Conservation (phyloP, 2,329 filamentous ascomycete genomes). For the Colletotrichum sp. region DNA sequence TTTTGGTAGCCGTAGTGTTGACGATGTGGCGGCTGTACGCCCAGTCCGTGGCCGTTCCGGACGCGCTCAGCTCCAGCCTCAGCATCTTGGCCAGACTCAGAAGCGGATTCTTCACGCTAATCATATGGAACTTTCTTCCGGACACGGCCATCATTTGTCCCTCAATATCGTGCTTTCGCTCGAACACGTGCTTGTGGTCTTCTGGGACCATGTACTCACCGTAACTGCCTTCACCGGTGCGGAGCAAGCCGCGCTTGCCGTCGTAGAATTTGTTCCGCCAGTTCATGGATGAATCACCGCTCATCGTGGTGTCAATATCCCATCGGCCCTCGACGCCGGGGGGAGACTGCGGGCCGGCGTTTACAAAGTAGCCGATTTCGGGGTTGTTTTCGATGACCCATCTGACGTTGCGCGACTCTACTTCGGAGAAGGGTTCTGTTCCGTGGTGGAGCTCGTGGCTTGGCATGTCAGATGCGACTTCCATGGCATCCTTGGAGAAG, state of each 20-base stretch:
- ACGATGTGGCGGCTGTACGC: constrained; percentile 47
- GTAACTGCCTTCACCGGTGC: constrained; percentile 31
- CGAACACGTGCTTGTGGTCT: constrained; percentile 29
- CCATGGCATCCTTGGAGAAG: constrained; percentile 41
- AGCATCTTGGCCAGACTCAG: too few relatives aligned
- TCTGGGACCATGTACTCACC: constrained; percentile 45
- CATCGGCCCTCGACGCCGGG: constrained; percentile 60
- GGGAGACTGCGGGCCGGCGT: constrained; percentile 56
- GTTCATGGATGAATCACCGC: constrained; percentile 47
- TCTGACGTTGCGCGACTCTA: constrained; percentile 59
- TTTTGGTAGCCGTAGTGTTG: constrained; percentile 30
- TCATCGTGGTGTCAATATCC: constrained; percentile 60
- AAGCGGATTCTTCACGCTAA: too few relatives aligned
- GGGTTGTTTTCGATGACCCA: constrained; percentile 54
- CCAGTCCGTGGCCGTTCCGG: constrained; percentile 51
- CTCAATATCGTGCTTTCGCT: constrained; percentile 30
- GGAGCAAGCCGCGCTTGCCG: constrained; percentile 46
- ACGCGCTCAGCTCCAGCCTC: constrained; percentile 9
- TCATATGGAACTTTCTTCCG: constrained; percentile 30
- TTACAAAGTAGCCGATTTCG: constrained; percentile 60
- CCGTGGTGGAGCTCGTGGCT: constrained; percentile 56
- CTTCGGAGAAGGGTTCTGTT: constrained; percentile 55
- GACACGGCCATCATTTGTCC: constrained; percentile 42
- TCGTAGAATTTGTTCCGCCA: constrained; percentile 58
- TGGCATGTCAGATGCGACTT: constrained; percentile 36